Base-by-base conservation (phyloP, 345 rosid genomes). In the Triadica sebifera region DNA sequence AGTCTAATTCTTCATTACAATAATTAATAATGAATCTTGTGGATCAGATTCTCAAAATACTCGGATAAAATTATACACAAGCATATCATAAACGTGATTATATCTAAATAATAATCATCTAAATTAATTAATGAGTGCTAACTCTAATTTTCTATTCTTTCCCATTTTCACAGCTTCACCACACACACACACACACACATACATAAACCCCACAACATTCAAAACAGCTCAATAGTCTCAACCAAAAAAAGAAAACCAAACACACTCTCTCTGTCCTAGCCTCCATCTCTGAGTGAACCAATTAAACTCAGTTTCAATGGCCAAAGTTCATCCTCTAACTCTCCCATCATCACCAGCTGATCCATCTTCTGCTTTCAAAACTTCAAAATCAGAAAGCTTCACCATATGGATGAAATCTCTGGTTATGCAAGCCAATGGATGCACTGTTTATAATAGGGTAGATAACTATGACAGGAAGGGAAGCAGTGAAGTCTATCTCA, bases 401-500 rank as follows among this genome's bases (percentile, higher is more conserved):
- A 89, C 93, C 45, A 67, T 89, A 55, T 89, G 93, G 93, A 89
- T 89, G 93, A 89, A 87, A 73, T 89, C 93, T 29, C 73, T 89
- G 17, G 85, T 89, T 72, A 83, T 83, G 82, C 85, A 86, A 58
- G 78, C 81, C 58, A 86, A 89, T 57, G 93, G 93, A 38, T 87
- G 88, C 86, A 89, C 93, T 5, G 89, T 87, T 73, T 89, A 73
- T 55, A 81, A 87, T 67, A 84, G 93, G 6, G 83, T 89, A 5
- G 93, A 89, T 63, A 89, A 87, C 69, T 89, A 89, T 39, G 91
- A 87, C 6, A 72, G 71, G 50, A 89, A 85, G 43, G 55, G 77
- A 20, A 19, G 72, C 4, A 55, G 43, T 11, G 72, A 84, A 57
- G 91, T 87, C 24, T 83, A 83, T 47, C 78, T 89, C 73, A 89